A percentile compares a stretch with the other conserved stretches of the same genome.
phyloP scores from a whole-genome alignment of 2,329 filamentous ascomycete species.

The Orbilia quercus region DNA sequence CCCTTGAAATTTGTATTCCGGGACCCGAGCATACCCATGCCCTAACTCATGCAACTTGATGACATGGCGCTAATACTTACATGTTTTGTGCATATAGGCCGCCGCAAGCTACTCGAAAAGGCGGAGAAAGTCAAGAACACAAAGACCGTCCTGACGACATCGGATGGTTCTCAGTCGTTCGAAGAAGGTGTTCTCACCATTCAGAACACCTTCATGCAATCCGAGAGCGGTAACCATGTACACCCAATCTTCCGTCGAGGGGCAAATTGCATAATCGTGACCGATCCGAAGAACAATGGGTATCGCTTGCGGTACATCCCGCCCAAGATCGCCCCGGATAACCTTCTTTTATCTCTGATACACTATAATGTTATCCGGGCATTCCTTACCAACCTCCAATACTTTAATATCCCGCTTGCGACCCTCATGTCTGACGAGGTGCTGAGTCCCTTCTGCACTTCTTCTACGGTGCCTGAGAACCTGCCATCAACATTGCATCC shows the following conservation, averaged over 20 bases:
- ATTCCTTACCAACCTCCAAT: constrained; percentile 45
- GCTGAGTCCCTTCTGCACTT: constrained; percentile 56
- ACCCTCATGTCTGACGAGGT: constrained; percentile 56
- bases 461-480: constrained; percentile 26
- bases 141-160: constrained; percentile 29
- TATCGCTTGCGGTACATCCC: constrained; percentile 55
- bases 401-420: constrained; percentile 48
- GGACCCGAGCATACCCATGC: constrained; percentile 21
- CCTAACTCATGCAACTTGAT: constrained; percentile 43
- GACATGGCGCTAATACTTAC: constrained; percentile 44
- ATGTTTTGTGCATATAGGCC: constrained; percentile 53
- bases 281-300: constrained; percentile 43
- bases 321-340: constrained; percentile 51
- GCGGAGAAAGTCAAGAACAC: constrained; percentile 49
- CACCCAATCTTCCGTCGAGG: constrained; percentile 42
- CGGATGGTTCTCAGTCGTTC: constrained; percentile 9
- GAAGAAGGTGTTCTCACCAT: constrained; percentile 27
- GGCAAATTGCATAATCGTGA: constrained; percentile 45
- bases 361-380: constrained; percentile 55
- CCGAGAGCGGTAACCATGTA: constrained; percentile 9
- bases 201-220: constrained; percentile 32
- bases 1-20: not conserved
- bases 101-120: constrained; percentile 53
- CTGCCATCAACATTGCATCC: constrained; percentile 59
- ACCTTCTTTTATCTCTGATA: constrained; percentile 48